A percentile compares a stretch with the other conserved stretches of the same genome.
Conservation (phyloP, 176 grass and related monocot genomes). For the Phoenix dactylifera region DNA sequence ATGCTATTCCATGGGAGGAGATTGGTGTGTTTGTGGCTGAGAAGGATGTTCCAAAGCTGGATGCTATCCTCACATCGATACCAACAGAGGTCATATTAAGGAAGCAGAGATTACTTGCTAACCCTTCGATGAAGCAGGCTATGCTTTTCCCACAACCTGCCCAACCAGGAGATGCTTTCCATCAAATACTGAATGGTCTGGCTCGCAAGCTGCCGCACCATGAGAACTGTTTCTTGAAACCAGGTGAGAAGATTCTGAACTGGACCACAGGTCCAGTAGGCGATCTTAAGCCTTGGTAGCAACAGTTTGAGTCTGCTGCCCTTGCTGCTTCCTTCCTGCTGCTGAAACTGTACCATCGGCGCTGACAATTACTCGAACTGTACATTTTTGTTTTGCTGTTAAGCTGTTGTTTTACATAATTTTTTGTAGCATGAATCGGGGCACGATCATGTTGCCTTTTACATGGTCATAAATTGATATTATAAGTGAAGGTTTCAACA, state of each 20-base stretch:
- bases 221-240: slow-evolving; percentile 49
- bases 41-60: slow-evolving; percentile 76
- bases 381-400: not conserved
- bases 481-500: no score
- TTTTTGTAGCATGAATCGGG: slow-evolving; percentile 2
- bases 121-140: slow-evolving; percentile 92
- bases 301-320: not conserved
- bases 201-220: slow-evolving; percentile 83
- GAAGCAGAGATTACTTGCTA: slow-evolving; percentile 87
- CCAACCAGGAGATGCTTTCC: slow-evolving; percentile 77
- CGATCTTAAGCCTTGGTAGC: slow-evolving; percentile 83
- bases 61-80: slow-evolving; percentile 83
- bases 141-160: slow-evolving; percentile 85
- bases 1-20: slow-evolving; percentile 94
- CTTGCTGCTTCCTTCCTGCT: not conserved
- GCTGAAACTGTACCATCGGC: not conserved
- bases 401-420: not conserved
- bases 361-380: not conserved
- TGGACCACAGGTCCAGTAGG: slow-evolving; percentile 86
- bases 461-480: no score
- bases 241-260: slow-evolving; percentile 46
- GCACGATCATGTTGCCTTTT: no score
- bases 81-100: slow-evolving; percentile 79
- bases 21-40: slow-evolving; percentile 85
- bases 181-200: slow-evolving; percentile 89